Evolutionary conservation across 148 eudicot genomes (phyloP).

Genomic region (Persicaria maculosa): DNA sequence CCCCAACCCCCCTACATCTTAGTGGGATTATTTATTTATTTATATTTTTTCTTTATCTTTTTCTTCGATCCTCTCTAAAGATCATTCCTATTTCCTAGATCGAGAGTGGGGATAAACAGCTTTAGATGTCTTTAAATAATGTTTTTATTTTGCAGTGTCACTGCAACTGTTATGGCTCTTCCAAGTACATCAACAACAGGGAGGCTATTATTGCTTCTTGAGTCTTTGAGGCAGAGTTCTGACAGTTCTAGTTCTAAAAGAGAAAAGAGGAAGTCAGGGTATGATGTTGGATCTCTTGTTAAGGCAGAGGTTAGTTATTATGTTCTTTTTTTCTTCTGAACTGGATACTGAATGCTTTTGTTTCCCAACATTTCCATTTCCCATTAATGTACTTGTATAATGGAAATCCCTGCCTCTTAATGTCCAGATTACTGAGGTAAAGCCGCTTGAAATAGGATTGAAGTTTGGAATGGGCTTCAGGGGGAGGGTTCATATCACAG

Average conservation of each 20-base stretch:
- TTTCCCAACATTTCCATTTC: not conserved
- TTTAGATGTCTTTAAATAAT: not conserved
- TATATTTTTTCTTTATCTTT: not conserved
- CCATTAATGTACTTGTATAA: not conserved
- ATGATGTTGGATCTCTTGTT: conserved; percentile 67
- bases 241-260: conserved; percentile 70
- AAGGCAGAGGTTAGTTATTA: conserved; percentile 57
- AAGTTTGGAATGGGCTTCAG: conserved; percentile 80
- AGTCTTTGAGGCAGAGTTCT: conserved; percentile 45
- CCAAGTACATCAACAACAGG: conserved; percentile 65
- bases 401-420: not conserved
- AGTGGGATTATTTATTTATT: too few relatives aligned
- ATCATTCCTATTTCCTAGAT: not conserved
- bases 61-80: too few relatives aligned
- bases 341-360: not conserved
- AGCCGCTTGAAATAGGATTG: conserved; percentile 72
- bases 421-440: conserved; percentile 66
- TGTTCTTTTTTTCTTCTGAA: not conserved
- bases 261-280: conserved; percentile 59
- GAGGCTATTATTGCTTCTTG: conserved; percentile 67
- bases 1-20: too few relatives aligned
- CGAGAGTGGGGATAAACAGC: not conserved
- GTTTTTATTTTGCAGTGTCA: conserved; percentile 34
- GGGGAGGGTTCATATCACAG: conserved; percentile 83
- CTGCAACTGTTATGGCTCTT: conserved; percentile 71